Percentiles rank a stretch among this genome's conserved stretches.
These are phyloP conservation scores for Trichoderma citrinoviride DNA, from an alignment of 2,329 filamentous ascomycete genomes.

Conservation along the genomic window DNA sequence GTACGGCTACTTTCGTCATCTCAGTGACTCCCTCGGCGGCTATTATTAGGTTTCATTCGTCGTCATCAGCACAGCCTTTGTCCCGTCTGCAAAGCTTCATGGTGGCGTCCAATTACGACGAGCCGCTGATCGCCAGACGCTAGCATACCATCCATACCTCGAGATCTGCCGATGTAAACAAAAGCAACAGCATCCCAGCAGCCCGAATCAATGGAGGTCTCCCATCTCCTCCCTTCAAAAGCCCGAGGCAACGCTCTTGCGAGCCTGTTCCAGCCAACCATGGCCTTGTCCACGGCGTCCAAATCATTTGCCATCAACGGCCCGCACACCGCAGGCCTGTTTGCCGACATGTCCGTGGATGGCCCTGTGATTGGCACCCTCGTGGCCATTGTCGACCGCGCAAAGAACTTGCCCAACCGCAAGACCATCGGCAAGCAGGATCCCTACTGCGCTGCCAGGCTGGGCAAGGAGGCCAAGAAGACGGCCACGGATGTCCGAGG, in stretches of 20 bases:
- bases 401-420: constrained; percentile 94
- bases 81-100: neutral
- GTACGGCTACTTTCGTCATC: too few species aligned
- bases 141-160: constrained; percentile 11
- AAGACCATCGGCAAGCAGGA: constrained; percentile 99
- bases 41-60: neutral
- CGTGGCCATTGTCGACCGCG: constrained; percentile 86
- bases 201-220: neutral
- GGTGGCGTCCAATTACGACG: constrained; percentile 14
- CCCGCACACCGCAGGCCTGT: constrained; percentile 87
- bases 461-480: constrained; percentile 97
- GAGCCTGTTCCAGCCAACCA: constrained; percentile 23
- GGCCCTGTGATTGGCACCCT: constrained; percentile 91
- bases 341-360: constrained; percentile 88
- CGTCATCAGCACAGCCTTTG: neutral
- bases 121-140: constrained; percentile 14
- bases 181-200: neutral
- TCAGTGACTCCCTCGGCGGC: too few species aligned
- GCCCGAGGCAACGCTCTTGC: constrained; percentile 15
- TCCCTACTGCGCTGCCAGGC: constrained; percentile 87
- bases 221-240: constrained; percentile 11
- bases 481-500: constrained; percentile 91
- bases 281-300: constrained; percentile 50
- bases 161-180: constrained; percentile 24
- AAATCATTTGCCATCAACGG: constrained; percentile 57